Base-by-base conservation (phyloP, 768 basidiomycete genomes). In the Pulveroboletus sp. region DNA sequence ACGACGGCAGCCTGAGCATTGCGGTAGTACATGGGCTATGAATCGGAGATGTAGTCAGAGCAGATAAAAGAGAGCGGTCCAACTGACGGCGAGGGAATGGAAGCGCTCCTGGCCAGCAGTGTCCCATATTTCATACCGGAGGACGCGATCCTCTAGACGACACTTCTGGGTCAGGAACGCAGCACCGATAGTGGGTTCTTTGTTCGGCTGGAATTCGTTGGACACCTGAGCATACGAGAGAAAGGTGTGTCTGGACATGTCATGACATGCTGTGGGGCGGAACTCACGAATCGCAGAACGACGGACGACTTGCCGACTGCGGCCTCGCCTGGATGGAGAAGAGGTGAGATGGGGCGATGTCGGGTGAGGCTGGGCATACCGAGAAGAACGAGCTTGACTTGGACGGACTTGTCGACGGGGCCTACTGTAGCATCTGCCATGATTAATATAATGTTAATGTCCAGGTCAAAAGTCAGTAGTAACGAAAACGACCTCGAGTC, bases 251-350 rank as follows among this genome's bases (percentile, higher is more conserved):
- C 21, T 21, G 50, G 43, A 47, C 23, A 40, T 44, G 39, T 23
- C 21, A 24, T 40, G 53, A 5, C 17, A 58, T 24, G 52, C 59
- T 38, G n/a, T n/a, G 56, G 19, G 43, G 41, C 29, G 43, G 43
- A 21, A 74, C 88, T 58, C 68, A 97, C 94, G 69, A 99, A 99
- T 69, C 95, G 85, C 51, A 97, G 80, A 39, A 98, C 95, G 45
- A 99, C 85, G n/a, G 93, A 97, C 10, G 94, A 97, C 78, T 99
- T 99, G 52, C 95, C 95, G 38, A 99, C 95, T 45, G 95, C 95
- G 51, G 95, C 94, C 76, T 99, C 95, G 59, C 95, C 94, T 97
- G 59, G 37, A 47, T 33, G 38, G n/a, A 20, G 3, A 19, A 23
- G 21, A 1, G 6, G 38, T 38, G 40, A 47, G 35, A 10, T 21